Percentiles rank a stretch among this genome's conserved stretches.
Evolutionary conservation across 2,329 filamentous ascomycete species (phyloP).

Genomic region (Stemphylium vesicarium): DNA sequence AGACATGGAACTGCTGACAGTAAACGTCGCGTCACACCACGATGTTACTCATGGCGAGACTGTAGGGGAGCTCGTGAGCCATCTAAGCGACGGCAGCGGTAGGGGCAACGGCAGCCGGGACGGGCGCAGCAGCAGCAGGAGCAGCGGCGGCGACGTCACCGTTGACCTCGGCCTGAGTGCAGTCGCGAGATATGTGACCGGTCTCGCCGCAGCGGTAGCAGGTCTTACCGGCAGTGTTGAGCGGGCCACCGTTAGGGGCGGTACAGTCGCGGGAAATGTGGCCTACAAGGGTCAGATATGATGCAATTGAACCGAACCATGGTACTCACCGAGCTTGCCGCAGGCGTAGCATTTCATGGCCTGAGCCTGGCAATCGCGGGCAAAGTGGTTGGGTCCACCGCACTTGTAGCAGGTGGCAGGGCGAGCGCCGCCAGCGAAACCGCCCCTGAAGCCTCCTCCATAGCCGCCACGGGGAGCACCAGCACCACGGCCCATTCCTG

Average conservation of each 20-base stretch:
- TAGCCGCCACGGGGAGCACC: constrained; percentile 75
- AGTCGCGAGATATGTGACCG: constrained; percentile 95
- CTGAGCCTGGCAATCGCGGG: constrained; percentile 96
- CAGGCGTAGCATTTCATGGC: constrained; percentile 99
- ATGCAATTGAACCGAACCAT: not conserved
- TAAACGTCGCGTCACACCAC: constrained; percentile 15
- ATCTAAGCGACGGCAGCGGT: constrained; percentile 50
- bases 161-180: constrained; percentile 74
- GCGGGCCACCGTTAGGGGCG: constrained; percentile 90
- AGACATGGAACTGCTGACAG: constrained; percentile 17
- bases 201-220: constrained; percentile 98
- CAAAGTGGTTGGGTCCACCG: constrained; percentile 93
- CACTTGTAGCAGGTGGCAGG: constrained; percentile 73
- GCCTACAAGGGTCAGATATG: constrained; percentile 52
- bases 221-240: constrained; percentile 96
- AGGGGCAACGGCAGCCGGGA: constrained; percentile 49
- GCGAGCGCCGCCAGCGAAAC: constrained; percentile 72
- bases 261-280: constrained; percentile 97
- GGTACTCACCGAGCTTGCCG: constrained; percentile 70
- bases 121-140: constrained; percentile 32
- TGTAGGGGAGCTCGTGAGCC: constrained; percentile 1
- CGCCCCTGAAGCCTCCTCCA: constrained; percentile 76
- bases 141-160: constrained; percentile 46
- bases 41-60: constrained; percentile 28
- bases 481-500: constrained; percentile 69